These are phyloP conservation scores for Simplicillium aogashimaense DNA, from an alignment of 2,329 filamentous ascomycete genomes.

Conservation along the genomic window DNA sequence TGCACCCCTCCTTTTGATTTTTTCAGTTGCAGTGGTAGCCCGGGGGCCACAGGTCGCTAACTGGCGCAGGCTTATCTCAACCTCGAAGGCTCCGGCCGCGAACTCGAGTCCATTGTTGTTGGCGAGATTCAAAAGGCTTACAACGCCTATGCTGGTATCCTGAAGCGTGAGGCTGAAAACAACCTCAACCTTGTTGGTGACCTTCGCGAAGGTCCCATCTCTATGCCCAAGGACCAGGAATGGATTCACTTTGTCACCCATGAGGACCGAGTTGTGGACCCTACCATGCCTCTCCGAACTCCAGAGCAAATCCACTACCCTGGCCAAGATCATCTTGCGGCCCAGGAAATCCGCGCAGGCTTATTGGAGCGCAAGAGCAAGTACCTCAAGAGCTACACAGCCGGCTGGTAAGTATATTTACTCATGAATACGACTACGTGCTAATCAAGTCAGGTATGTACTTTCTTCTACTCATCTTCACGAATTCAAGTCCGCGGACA, in stretches of 20 bases:
- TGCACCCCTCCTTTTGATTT: neutral
- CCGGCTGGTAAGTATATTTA: conserved; percentile 65
- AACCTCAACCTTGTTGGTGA: conserved; percentile 70
- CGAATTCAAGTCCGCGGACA: conserved; percentile 98
- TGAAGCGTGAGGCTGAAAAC: conserved; percentile 84
- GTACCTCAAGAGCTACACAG: conserved; percentile 93
- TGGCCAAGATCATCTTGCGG: conserved; percentile 72
- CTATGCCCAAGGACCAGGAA: conserved; percentile 91
- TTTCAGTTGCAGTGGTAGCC: neutral
- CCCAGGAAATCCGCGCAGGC: conserved; percentile 79
- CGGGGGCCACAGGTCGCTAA: conserved; percentile 10
- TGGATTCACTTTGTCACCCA: conserved; percentile 75
- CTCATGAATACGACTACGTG: neutral
- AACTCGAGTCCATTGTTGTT: conserved; percentile 92
- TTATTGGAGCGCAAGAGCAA: conserved; percentile 97
- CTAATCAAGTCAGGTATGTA: conserved; percentile 63
- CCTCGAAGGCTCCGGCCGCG: conserved; percentile 84
- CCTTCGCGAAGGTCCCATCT: conserved; percentile 72
- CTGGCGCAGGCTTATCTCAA: conserved; percentile 73
- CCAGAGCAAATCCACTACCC: conserved; percentile 83
- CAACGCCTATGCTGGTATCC: conserved; percentile 82
- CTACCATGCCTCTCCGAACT: conserved; percentile 66
- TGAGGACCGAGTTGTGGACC: conserved; percentile 81
- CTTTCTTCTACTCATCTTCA: conserved; percentile 93
- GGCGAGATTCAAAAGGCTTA: conserved; percentile 98